A percentile compares a stretch with the other conserved stretches of the same genome.
These are phyloP conservation scores for Eimeria sp. DNA, from an alignment of 169 alveolate genomes.

Conservation along the genomic window DNA sequence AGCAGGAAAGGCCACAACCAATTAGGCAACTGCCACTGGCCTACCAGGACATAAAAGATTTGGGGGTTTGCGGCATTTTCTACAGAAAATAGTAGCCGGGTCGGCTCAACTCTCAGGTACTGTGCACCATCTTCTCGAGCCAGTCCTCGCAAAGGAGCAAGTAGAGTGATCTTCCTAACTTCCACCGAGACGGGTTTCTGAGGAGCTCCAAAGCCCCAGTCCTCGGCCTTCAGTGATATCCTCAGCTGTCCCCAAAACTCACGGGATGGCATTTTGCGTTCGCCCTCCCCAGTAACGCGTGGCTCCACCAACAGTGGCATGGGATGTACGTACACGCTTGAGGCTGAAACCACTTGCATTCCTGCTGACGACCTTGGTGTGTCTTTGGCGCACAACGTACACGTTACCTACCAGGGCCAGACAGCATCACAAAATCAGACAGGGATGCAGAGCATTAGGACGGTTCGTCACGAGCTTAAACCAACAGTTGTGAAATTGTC, in stretches of 20 bases:
- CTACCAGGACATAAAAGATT: constrained; percentile 41
- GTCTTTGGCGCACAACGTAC: constrained; percentile 41
- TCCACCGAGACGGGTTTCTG: constrained; percentile 51
- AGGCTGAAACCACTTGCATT: constrained; percentile 58
- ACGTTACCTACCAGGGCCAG: constrained; percentile 24
- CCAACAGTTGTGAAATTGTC: neutral
- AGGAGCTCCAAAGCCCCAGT: constrained; percentile 69
- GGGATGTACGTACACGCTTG: constrained; percentile 4
- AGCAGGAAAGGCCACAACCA: neutral
- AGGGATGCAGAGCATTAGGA: neutral
- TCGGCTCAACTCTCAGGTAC: constrained; percentile 58
- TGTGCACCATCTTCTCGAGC: constrained; percentile 46
- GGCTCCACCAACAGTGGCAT: constrained; percentile 54
- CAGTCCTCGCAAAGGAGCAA: constrained; percentile 41
- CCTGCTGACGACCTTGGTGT: constrained; percentile 40
- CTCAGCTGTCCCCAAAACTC: constrained; percentile 67
- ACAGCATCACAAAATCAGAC: neutral
- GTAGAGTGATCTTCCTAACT: neutral
- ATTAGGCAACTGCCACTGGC: neutral
- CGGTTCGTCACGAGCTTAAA: neutral
- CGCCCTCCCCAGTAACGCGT: neutral
- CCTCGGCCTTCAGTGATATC: constrained; percentile 46
- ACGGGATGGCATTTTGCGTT: constrained; percentile 19
- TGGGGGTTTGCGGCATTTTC: constrained; percentile 49
- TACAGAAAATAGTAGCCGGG: constrained; percentile 29